These are phyloP conservation scores for Eutrema heterophyllum DNA, from an alignment of 345 rosid genomes.

Conservation along the genomic window DNA sequence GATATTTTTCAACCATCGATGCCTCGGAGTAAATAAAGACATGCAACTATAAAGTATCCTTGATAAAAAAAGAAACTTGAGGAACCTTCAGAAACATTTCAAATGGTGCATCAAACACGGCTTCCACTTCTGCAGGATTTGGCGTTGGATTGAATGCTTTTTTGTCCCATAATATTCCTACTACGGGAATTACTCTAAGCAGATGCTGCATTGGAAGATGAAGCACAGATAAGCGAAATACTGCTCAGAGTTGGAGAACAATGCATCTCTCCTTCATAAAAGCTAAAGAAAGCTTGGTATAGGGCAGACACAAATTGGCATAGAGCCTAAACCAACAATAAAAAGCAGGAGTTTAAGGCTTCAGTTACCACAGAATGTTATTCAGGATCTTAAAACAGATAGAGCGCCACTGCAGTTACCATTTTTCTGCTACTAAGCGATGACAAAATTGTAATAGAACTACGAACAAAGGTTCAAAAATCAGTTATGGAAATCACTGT, in stretches of 20 bases:
- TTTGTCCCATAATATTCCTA: slow-evolving; percentile 56
- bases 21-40: background rate
- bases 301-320: background rate
- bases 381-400: background rate
- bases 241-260: background rate
- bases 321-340: background rate
- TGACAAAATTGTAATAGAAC: background rate
- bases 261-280: background rate
- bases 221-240: background rate
- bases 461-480: background rate
- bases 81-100: slow-evolving; percentile 77
- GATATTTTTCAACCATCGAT: background rate
- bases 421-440: background rate
- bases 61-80: background rate
- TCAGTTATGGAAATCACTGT: background rate
- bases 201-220: slow-evolving; percentile 59
- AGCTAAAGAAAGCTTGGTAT: background rate
- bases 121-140: slow-evolving; percentile 79
- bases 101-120: slow-evolving; percentile 69
- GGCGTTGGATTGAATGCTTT: slow-evolving; percentile 57
- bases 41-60: background rate
- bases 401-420: background rate
- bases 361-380: background rate
- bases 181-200: slow-evolving; percentile 69
- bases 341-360: background rate